Evolutionary conservation across 202 grass and related monocot genomes (phyloP).

Genomic region (Brachypodium distachyon): DNA sequence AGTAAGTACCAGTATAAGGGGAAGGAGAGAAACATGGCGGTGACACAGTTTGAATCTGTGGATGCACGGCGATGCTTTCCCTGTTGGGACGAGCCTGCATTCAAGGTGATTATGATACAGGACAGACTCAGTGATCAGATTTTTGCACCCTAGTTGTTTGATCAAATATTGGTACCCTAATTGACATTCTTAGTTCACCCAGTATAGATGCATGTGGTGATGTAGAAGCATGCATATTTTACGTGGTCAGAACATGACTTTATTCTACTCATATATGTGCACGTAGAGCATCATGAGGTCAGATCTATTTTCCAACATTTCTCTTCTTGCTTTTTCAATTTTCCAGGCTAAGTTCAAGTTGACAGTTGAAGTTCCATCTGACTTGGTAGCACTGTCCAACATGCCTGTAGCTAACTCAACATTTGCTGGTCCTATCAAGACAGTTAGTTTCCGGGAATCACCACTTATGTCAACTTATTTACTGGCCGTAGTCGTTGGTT

Average conservation of each 20-base stretch:
- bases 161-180: neutral
- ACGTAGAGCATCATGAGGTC: neutral
- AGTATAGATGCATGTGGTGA: neutral
- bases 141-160: constrained; percentile 2
- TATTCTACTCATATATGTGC: neutral
- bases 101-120: constrained; percentile 43
- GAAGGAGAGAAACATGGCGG: constrained; percentile 44
- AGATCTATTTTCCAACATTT: neutral
- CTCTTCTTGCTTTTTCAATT: neutral
- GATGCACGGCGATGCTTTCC: constrained; percentile 84
- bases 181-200: neutral
- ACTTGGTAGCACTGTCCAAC: constrained; percentile 71
- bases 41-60: constrained; percentile 76
- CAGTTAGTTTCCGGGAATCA: constrained; percentile 51
- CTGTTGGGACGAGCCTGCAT: constrained; percentile 81
- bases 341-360: constrained; percentile 85
- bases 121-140: neutral
- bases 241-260: neutral
- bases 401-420: constrained; percentile 56
- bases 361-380: constrained; percentile 53
- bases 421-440: constrained; percentile 36
- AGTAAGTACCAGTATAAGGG: constrained; percentile 59
- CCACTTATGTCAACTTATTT: constrained; percentile 97
- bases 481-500: constrained; percentile 74
- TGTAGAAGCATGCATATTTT: neutral